Evolutionary conservation across 2,329 filamentous ascomycete genomes (phyloP).

Genomic region (Neocatenulostroma microsporum): DNA sequence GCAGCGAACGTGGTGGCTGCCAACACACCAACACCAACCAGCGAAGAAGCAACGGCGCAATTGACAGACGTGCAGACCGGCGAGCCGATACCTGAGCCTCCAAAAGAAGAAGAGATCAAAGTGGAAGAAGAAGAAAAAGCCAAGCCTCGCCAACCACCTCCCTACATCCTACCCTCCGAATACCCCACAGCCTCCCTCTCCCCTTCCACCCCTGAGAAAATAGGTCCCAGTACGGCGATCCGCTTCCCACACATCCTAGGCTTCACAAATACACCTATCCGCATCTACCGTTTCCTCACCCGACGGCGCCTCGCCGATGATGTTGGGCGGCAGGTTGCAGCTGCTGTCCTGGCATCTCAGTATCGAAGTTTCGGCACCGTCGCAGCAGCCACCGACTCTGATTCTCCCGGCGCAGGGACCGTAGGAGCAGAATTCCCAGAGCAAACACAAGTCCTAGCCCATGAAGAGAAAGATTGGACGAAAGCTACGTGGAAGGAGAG

Average conservation of each 20-base stretch:
- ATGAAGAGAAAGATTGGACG: constrained; percentile 76
- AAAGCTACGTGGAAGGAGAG: constrained; percentile 59
- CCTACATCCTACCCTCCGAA: constrained; percentile 65
- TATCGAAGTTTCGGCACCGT: constrained; percentile 40
- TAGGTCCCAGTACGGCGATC: constrained; percentile 66
- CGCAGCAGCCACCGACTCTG: constrained; percentile 8
- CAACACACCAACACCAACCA: not conserved
- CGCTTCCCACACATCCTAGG: constrained; percentile 84
- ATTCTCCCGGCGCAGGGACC: constrained; percentile 11
- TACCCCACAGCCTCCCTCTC: constrained; percentile 63
- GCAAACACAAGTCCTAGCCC: constrained; percentile 55
- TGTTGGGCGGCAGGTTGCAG: constrained; percentile 79
- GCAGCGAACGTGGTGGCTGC: constrained; percentile 12
- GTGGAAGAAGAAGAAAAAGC: constrained; percentile 35
- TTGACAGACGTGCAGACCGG: too few relatives aligned
- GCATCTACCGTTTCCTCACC: constrained; percentile 81
- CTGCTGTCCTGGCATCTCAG: constrained; percentile 60
- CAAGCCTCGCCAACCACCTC: constrained; percentile 54
- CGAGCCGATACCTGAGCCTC: too few relatives aligned
- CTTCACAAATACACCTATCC: constrained; percentile 80
- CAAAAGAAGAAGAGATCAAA: constrained; percentile 24
- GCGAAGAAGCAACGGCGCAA: too few relatives aligned
- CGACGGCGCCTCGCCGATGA: constrained; percentile 74
- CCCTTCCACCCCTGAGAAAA: constrained; percentile 56
- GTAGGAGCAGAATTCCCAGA: constrained; percentile 43